Conservation (phyloP, 805 yeast genomes). For the Candida sanyiensis region DNA sequence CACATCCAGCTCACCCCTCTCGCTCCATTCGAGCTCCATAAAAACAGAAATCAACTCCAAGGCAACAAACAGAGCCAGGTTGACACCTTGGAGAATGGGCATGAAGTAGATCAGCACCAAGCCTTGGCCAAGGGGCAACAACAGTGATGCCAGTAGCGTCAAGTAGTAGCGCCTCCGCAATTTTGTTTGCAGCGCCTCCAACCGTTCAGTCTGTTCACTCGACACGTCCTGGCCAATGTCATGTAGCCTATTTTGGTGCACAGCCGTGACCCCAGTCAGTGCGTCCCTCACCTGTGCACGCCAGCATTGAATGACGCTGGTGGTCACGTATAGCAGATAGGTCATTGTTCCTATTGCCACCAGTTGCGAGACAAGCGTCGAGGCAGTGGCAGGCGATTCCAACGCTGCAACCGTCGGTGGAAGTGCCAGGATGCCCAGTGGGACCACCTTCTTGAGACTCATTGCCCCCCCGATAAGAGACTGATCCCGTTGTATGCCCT, state of each 20-base stretch:
- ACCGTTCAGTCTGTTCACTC: neutral
- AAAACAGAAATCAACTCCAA: neutral
- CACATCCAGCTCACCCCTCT: neutral
- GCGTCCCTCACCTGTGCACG: neutral
- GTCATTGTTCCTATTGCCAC: slow-evolving; percentile 1
- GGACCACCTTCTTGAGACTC: neutral
- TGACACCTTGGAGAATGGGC: slow-evolving; percentile 1
- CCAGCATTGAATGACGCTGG: neutral
- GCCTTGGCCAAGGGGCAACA: neutral
- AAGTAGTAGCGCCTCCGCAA: neutral
- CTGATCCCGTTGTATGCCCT: too few relatives aligned
- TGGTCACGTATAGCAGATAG: neutral
- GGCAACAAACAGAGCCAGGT: neutral
- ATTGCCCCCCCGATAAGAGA: too few relatives aligned
- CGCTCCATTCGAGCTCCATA: slow-evolving; percentile 3
- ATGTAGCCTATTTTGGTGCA: neutral
- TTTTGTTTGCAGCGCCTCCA: neutral
- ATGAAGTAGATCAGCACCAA: neutral
- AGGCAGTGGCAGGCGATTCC: neutral
- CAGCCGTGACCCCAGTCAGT: neutral
- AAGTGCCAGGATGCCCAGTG: slow-evolving; percentile 2
- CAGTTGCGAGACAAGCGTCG: slow-evolving; percentile 1
- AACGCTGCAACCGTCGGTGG: slow-evolving; percentile 1
- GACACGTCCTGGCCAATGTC: neutral
- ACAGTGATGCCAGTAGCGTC: neutral